Evolutionary conservation across 208 protist genomes (phyloP).

Genomic region (Acanthamoeba divionensis): DNA sequence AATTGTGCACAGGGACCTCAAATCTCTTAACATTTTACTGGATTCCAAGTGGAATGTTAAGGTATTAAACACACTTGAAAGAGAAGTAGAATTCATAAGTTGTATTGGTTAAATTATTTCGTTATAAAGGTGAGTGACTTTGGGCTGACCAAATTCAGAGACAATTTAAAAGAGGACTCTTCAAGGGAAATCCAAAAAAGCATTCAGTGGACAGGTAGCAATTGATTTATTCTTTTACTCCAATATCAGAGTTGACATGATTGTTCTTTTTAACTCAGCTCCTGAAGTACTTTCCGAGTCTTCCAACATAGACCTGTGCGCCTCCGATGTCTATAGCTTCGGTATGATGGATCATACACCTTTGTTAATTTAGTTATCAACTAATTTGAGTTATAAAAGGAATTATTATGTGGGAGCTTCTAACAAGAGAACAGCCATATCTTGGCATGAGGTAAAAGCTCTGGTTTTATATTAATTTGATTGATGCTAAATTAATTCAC

Average conservation of each 20-base stretch:
- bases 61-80: not conserved
- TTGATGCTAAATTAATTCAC: not conserved
- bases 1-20: constrained; percentile 44
- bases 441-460: not conserved
- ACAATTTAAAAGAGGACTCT: too few species aligned
- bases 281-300: not conserved
- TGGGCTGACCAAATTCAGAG: constrained; percentile 9
- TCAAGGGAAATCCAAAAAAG: not conserved
- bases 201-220: constrained; percentile 20
- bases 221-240: too few species aligned
- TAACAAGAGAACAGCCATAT: constrained; percentile 18
- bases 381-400: too few species aligned
- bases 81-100: not conserved
- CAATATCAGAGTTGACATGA: too few species aligned
- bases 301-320: not conserved
- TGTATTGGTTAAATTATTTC: not conserved
- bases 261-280: too few species aligned
- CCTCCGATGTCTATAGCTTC: not conserved
- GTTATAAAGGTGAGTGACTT: constrained; percentile 20
- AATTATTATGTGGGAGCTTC: constrained; percentile 34
- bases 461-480: not conserved
- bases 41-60: constrained; percentile 51
- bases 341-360: too few species aligned
- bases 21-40: constrained; percentile 28
- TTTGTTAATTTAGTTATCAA: too few species aligned